Base-by-base conservation (phyloP, 1,284 basidiomycete genomes). In the Cryptococcus floricola region DNA sequence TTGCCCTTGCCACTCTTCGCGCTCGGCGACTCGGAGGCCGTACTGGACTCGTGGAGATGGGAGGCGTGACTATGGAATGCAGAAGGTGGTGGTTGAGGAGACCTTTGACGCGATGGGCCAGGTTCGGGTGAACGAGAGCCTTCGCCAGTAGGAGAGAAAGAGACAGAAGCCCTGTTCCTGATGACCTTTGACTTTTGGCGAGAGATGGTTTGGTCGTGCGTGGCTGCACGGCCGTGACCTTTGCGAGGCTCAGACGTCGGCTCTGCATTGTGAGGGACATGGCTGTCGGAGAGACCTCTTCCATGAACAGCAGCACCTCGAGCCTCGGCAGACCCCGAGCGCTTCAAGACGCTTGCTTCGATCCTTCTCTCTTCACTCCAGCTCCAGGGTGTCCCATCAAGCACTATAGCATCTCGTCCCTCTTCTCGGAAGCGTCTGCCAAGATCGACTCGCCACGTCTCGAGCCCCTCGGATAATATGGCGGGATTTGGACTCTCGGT, bases 371-470 rank as follows among this genome's bases (percentile, higher is more conserved):
- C 83, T 79, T 97, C 93, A 67, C 86, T 86, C 76, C 87, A 89
- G 7, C 84, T 84, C 5, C 89, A 85, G 6, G 78, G 77, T 10
- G 82, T 80, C 19, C 89, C 91, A 70, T 97, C 93, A 39, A 97
- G 72, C 19, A 79, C 72, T 39, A 93, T 81, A 34, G 31, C 31
- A 3, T 76, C 78, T 23, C 86, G 87, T 34, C 87, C 85, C 76
- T 95, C 92, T 66, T 84, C 86, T 73, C 82, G 85, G 74, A 96
- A 96, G 63, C 84, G 82, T 59, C 87, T 84, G 64, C 93, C 93
- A 68, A 90, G 88, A 16, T 84, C 80, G 28, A 88, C 77, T 13
- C 93, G 82, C 69, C 87, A 89, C 52, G 83, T 82, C 56, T 87
- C 85, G 8, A 25, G 67, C 34, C 53, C 6, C 31, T 49, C 37